Evolutionary conservation across 352 stramenopile genomes (phyloP), one percentile per base, ranked within the genome.

Genomic region (Sclerospora graminicola): DNA sequence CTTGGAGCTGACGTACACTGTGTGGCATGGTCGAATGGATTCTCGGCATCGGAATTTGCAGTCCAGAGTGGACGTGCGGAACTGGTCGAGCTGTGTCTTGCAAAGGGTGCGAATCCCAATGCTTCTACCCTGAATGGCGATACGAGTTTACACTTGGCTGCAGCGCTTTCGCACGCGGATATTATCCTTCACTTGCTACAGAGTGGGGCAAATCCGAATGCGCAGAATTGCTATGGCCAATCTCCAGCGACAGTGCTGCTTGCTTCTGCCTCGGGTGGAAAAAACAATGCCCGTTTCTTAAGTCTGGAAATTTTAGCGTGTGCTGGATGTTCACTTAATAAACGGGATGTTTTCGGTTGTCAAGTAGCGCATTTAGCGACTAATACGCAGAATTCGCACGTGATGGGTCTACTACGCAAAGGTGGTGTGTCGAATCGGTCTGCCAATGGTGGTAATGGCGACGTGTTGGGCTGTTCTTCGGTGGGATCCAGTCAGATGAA

Each of bases 21-120:
- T 6, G 56, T 83, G 6, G 79, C 79, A 16, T 93, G 82, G 82
- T 82, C 72, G 11, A 85, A 75, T 37, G 79, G 82, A 0, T 89
- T 67, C 41, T 82, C 77, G 6, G 63, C 82, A 11, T 44, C 91
- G 27, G 57, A 84, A 18, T 84, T 83, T 55, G 62, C 66, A 7
- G 69, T 86, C 0, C 41, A 56, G 1, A 57, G 54, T 23, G 60
- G 53, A 9, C 51, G 61, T 29, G 40, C 63, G 18, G 53, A 82
- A 10, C 49, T 91, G 4, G 77, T 88, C 1, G 66, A 88, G 19
- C 27, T 93, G 14, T 70, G 77, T 23, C 58, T 91, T 1, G 80
- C 64, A 2, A 88, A 83, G 38, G 67, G 68, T 14, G 58, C 77
- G 0, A 54, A 89, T 42, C 70, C 75, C n/a, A 87, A 88, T 15